Evolutionary conservation across 352 stramenopile genomes (phyloP), one percentile per base, ranked within the genome.

Genomic region (Globisporangium canariense): DNA sequence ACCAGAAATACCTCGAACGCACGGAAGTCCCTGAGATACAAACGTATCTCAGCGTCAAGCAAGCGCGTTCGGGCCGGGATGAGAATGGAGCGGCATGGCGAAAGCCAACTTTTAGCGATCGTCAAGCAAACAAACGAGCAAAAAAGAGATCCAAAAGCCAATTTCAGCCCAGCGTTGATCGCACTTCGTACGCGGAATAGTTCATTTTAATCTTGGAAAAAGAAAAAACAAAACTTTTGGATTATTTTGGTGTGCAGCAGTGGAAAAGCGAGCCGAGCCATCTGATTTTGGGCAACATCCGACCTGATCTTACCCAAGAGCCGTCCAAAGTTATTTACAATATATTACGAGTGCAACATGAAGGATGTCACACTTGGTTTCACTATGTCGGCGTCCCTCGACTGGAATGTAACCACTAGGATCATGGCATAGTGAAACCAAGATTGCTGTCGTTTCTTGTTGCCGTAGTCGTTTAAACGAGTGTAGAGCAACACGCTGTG

Each of bases 231-330:
- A 36, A 36, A 9, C 32, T 28, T 18, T 22, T 13, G 6, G 14
- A 4, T 49, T 49, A 11, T 58, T 30, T 58, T 46, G 32, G 52
- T 46, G n/a, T 30, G 32, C 25, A 57, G 14, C 5, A 22, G 14
- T 25, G 28, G n/a, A 22, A 56, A 40, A 43, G 32, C 18, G 52
- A 58, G 51, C 18, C n/a, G 20, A 52, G 20, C 52, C 52, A 58
- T 58, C 32, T 58, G 52, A 45, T 32, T 58, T 58, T 41, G 52
- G 46, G 46, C 20, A 52, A 52, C n/a, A 5, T n/a, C 46, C 9
- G 46, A n/a, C 46, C 18, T 9, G 46, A 52, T 52, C 46, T 16
- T 52, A 52, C 46, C 46, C 41, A 47, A 47, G 41, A 47, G 41
- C 41, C 22, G 22, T 4, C 2, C 49, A 13, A 1, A 28, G 25